Evolutionary conservation across 345 rosid genomes (phyloP), one percentile per base, ranked within the genome.

Genomic region (Lagerstroemia speciosa): DNA sequence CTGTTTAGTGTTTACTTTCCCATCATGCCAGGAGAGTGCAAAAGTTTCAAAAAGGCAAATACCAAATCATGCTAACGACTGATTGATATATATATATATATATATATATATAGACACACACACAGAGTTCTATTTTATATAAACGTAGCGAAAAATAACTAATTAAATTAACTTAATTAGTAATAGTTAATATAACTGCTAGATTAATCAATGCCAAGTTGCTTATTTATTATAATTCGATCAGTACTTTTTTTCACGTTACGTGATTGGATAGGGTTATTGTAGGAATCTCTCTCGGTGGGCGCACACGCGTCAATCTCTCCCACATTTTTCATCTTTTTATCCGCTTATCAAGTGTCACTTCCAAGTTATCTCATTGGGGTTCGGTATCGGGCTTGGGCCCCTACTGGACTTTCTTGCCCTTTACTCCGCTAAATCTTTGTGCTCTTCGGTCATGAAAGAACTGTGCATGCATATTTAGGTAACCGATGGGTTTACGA

Each of bases 251-350:
- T 36, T 4, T 55, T 8, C 1, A 41, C 60, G 38, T n/a, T n/a
- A n/a, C n/a, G n/a, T n/a, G n/a, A n/a, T n/a, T n/a, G n/a, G n/a
- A n/a, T n/a, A n/a, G n/a, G n/a, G n/a, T n/a, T n/a, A n/a, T n/a
- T n/a, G n/a, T n/a, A n/a, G n/a, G n/a, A n/a, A n/a, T n/a, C n/a
- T n/a, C n/a, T n/a, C n/a, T n/a, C n/a, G n/a, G n/a, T n/a, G n/a
- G n/a, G n/a, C n/a, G n/a, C n/a, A n/a, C n/a, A 40, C 45, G 29
- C 67, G 26, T 65, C 68, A 46, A 27, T 65, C 68, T 38, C 43
- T 41, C 69, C 48, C 61, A 34, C 0, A 37, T 2, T 24, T 5
- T n/a, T 9, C 24, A 19, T 2, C 0, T 26, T 55, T 22, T 9
- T 9, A 2, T 31, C 12, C 5, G 6, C 7, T 10, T 26, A n/a